Evolutionary conservation across 345 rosid genomes (phyloP).

Genomic region (Salix dunnii): DNA sequence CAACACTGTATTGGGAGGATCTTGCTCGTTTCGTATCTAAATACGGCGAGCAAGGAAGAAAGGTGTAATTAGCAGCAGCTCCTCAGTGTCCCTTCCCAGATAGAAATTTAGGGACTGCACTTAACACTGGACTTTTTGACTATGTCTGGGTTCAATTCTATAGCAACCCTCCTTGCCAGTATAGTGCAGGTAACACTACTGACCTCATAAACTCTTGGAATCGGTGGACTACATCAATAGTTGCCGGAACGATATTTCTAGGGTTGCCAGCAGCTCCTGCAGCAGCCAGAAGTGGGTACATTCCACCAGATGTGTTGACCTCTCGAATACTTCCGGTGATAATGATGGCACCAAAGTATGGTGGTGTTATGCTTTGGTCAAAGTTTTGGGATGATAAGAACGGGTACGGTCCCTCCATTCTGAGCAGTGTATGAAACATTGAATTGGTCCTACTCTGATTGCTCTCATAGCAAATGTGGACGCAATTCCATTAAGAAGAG

Average conservation of each 20-base stretch:
- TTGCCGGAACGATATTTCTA: slow-evolving; percentile 15
- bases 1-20: slow-evolving; percentile 18
- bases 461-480: neutral
- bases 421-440: slow-evolving; percentile 9
- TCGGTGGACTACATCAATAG: slow-evolving; percentile 18
- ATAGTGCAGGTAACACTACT: slow-evolving; percentile 14
- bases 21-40: slow-evolving; percentile 21
- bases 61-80: slow-evolving; percentile 28
- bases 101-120: slow-evolving; percentile 21
- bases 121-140: slow-evolving; percentile 27
- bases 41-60: slow-evolving; percentile 13
- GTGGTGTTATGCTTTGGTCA: slow-evolving; percentile 41
- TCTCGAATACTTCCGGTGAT: slow-evolving; percentile 28
- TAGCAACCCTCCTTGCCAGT: slow-evolving; percentile 28
- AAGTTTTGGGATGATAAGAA: slow-evolving; percentile 24
- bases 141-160: slow-evolving; percentile 34
- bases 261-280: slow-evolving; percentile 35
- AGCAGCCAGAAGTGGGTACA: slow-evolving; percentile 36
- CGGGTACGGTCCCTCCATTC: slow-evolving; percentile 27
- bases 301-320: slow-evolving; percentile 23
- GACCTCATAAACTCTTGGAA: slow-evolving; percentile 28
- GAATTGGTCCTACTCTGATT: neutral
- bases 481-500: neutral
- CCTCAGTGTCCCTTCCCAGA: slow-evolving; percentile 36
- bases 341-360: slow-evolving; percentile 27